Evolutionary conservation across 352 stramenopile species (phyloP), one percentile per base, ranked within the genome.

Genomic region (Pythium chondricola): DNA sequence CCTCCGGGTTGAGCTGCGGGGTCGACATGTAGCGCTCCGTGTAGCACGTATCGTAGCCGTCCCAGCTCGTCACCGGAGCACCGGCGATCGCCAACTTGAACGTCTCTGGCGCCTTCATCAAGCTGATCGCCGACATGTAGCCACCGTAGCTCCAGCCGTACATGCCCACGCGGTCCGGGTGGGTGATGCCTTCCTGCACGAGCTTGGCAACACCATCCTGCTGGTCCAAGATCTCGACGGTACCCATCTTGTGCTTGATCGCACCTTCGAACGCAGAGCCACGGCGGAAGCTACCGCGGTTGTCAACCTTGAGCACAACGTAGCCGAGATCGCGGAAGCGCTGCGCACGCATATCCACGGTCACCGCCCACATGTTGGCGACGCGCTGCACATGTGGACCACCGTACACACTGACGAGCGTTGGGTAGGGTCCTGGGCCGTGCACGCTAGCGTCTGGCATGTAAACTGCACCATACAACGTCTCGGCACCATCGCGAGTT

Each of bases 1-100:
- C 95, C 7, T 72, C 64, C 2, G 85, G 80, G 71, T 98, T 98
- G 31, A 97, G 74, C 37, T 90, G 74, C 2, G 95, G 95, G 35
- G 89, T 89, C 42, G 93, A 96, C 94, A 98, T 98, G 73, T 98
- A 99, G 21, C 95, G 71, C 58, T 98, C 96, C 47, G 96, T 98
- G 72, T 99, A 99, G 65, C 97, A 97, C 42, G 96, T 98, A 66
- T 99, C 96, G 63, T 99, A 99, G 33, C 95, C 95, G 65, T 98
- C 92, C 95, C 96, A 98, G 52, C 83, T 96, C 3, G 96, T 98
- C 18, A 99, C 96, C 3, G 96, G 96, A 6, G 96, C 96, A 45
- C 96, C 95, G 0, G 93, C 86, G 25, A 99, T 96, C 20, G 91
- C 95, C 29, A 95, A 85, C 55, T 96, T 93, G 67, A 98, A 98